Conservation (phyloP, 306 rosid species). For the Fragaria ananassa region DNA sequence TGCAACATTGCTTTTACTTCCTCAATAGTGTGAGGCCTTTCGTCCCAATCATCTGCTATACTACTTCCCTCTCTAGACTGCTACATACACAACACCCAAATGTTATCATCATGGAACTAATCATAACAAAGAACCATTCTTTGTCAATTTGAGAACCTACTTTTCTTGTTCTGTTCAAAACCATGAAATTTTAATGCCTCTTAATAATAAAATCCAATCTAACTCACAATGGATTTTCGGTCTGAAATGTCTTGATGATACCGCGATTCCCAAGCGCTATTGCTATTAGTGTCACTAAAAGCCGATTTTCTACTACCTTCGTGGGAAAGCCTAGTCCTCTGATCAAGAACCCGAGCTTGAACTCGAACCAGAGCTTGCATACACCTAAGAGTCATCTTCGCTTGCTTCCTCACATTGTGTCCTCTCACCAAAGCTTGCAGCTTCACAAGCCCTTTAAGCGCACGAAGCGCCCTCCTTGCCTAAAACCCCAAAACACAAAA, state of each 20-base stretch:
- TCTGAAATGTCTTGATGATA: constrained; percentile 77
- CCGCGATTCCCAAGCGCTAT: constrained; percentile 64
- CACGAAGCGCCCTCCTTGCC: constrained; percentile 96
- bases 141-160: neutral
- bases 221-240: constrained; percentile 71
- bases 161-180: neutral
- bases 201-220: neutral
- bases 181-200: neutral
- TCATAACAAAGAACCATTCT: neutral
- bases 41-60: constrained; percentile 88
- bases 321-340: constrained; percentile 65
- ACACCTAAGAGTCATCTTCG: constrained; percentile 87
- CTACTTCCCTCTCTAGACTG: constrained; percentile 88
- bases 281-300: constrained; percentile 67
- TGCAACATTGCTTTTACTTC: constrained; percentile 94
- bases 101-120: constrained; percentile 19
- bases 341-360: constrained; percentile 82
- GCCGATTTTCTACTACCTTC: constrained; percentile 84
- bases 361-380: constrained; percentile 94
- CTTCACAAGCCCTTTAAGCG: constrained; percentile 89
- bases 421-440: constrained; percentile 95
- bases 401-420: constrained; percentile 92
- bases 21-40: constrained; percentile 76
- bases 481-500: constrained; percentile 13
- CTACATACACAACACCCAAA: neutral